A percentile compares a stretch with the other conserved stretches of the same genome.
Evolutionary conservation across 306 rosid species (phyloP).

Genomic region (Oxytropis ochrocephala): DNA sequence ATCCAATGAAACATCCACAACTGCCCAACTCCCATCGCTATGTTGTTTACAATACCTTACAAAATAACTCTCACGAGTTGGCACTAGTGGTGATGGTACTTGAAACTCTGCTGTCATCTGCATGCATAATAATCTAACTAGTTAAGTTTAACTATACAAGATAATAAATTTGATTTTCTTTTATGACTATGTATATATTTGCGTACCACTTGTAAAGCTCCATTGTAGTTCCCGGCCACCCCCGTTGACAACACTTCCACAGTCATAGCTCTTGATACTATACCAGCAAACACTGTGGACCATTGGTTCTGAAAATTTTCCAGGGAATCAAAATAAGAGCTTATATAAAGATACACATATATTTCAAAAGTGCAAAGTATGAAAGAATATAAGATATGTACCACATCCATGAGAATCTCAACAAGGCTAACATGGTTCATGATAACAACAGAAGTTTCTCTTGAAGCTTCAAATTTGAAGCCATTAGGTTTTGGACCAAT

Average conservation of each 20-base stretch:
- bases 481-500: constrained; percentile 69
- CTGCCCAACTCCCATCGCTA: constrained; percentile 84
- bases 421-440: constrained; percentile 87
- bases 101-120: constrained; percentile 95
- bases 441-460: constrained; percentile 76
- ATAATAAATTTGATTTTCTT: neutral
- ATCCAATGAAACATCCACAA: constrained; percentile 90
- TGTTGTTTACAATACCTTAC: constrained; percentile 93
- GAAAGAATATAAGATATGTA: neutral
- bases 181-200: neutral
- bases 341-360: neutral
- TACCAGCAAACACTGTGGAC: constrained; percentile 81
- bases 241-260: constrained; percentile 88
- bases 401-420: constrained; percentile 97
- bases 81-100: constrained; percentile 91
- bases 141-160: no score
- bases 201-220: constrained; percentile 95
- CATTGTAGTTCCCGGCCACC: constrained; percentile 95
- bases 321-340: neutral
- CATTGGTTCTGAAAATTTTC: constrained; percentile 52
- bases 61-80: constrained; percentile 83
- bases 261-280: constrained; percentile 92
- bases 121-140: no score
- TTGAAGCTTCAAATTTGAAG: constrained; percentile 69
- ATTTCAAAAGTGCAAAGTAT: no score